Base-by-base conservation (phyloP, 352 stramenopile species). In the Labyrinthula sp. region DNA sequence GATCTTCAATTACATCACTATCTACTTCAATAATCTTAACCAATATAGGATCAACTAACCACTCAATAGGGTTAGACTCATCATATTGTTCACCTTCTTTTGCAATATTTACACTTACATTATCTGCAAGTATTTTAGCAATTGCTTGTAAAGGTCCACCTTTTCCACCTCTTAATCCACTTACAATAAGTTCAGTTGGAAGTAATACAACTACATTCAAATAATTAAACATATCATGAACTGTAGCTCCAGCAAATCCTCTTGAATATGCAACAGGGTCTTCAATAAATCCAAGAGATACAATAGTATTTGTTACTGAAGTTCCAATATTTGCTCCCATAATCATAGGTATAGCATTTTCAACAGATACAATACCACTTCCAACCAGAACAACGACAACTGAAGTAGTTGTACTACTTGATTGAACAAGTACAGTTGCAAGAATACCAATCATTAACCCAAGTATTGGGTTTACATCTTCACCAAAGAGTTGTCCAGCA, bases 291-390 rank as follows among this genome's bases (percentile, higher is more conserved):
- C 68, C 75, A 48, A 86, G 78, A 14, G 75, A 68, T 25, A 89
- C 73, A 58, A 87, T 86, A 35, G 77, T 83, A 47, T 75, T 83
- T 27, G 74, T 86, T 21, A 87, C 73, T 28, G 71, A 75, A 1
- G 72, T 81, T 33, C 77, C 78, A 38, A 79, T 73, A 60, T 89
- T 89, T 30, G 77, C 74, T n/a, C 77, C 77, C 71, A 89, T 86
- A 47, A 89, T 67, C 48, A 89, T 75, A 41, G 74, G 83, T 45
- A 87, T 79, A 14, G 62, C 77, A 45, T 75, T 63, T 2, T 73
- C 62, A 33, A 86, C 75, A 8, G 65, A 65, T 47, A 89, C 66
- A 10, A 66, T 63, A 3, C 61, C 61, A 2, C 72, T 62, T 30
- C 74, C 63, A 1, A 77, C 70, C 1, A 77, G 49, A 1, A 67